Evolutionary conservation across 2,329 filamentous ascomycete species (phyloP).

Genomic region (Aspergillus sp.): DNA sequence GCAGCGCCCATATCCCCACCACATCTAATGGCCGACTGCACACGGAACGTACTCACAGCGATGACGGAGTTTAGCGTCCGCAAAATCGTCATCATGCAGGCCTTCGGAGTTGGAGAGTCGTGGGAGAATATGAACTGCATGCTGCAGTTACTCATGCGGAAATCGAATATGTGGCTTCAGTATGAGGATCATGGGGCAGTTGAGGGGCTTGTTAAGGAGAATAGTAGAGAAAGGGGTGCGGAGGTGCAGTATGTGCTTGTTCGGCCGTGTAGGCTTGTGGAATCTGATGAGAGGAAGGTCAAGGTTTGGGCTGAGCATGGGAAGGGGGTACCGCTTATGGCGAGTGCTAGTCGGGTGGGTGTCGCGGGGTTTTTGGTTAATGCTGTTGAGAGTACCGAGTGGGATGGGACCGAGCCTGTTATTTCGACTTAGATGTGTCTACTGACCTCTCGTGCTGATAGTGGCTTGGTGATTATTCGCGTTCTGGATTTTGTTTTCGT

Average conservation of each 20-base stretch:
- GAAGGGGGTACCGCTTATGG: constrained; percentile 47
- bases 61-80: constrained; percentile 44
- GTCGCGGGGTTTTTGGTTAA: constrained; percentile 55
- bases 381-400: constrained; percentile 47
- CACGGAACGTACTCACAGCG: constrained; percentile 41
- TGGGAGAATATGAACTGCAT: constrained; percentile 47
- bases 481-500: neutral
- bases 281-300: constrained; percentile 42
- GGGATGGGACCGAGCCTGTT: constrained; percentile 52
- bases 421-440: neutral
- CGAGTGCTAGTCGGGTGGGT: constrained; percentile 41
- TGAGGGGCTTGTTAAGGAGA: constrained; percentile 47
- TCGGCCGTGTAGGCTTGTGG: constrained; percentile 50
- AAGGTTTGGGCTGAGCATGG: constrained; percentile 51
- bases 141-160: constrained; percentile 51
- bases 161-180: constrained; percentile 53
- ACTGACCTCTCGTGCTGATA: too few relatives aligned
- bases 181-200: constrained; percentile 55
- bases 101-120: constrained; percentile 56
- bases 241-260: constrained; percentile 50
- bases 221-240: constrained; percentile 18
- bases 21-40: constrained; percentile 53
- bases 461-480: neutral
- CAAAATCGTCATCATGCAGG: constrained; percentile 57
- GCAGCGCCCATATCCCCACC: constrained; percentile 49